Evolutionary conservation across 2,329 filamentous ascomycete genomes (phyloP), one percentile per base, ranked within the genome.

Genomic region (Hysterium pulicare): DNA sequence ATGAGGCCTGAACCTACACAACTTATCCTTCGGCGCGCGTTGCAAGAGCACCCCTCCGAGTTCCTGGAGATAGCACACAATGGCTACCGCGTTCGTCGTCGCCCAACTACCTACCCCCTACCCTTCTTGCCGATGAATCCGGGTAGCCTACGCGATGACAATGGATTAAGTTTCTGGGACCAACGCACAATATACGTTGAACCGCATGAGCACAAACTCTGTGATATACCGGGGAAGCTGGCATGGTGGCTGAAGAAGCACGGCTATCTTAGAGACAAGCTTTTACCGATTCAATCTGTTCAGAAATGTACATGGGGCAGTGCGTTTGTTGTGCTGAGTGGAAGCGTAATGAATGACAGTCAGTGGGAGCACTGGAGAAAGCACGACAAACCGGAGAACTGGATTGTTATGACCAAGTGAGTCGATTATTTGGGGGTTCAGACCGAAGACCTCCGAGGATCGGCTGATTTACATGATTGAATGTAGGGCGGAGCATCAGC

Each of bases 151-250:
- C 46, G 51, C 16, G 47, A 63, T 40, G 59, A 63, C 37, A 46
- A 61, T 19, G 62, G 59, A 6, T 38, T 65, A 17, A 49, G 42
- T 26, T 66, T 62, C 44, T 67, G 63, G 62, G 60, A 66, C 28
- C 50, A 62, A 41, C 61, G 61, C 4, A 64, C 62, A 15, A 59
- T 67, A 31, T 67, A 67, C 32, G 58, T 67, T 21, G 63, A 67
- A 37, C 61, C 63, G n/a, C 62, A 65, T 40, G 35, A 55, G 7
- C 57, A 55, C 21, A 54, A 54, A 24, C 46, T 64, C 6, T 62
- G 57, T 38, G 55, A 58, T 31, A 59, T 51, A 23, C 61, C 59
- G 2, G 59, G 59, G 2, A 58, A 48, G 33, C 49, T 66, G 2
- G 55, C 61, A 22, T 46, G 59, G 16, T 64, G 57, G 57, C 48